Conservation (phyloP, 2,329 filamentous ascomycete genomes). For the Pseudopyrenochaeta lycopersici region DNA sequence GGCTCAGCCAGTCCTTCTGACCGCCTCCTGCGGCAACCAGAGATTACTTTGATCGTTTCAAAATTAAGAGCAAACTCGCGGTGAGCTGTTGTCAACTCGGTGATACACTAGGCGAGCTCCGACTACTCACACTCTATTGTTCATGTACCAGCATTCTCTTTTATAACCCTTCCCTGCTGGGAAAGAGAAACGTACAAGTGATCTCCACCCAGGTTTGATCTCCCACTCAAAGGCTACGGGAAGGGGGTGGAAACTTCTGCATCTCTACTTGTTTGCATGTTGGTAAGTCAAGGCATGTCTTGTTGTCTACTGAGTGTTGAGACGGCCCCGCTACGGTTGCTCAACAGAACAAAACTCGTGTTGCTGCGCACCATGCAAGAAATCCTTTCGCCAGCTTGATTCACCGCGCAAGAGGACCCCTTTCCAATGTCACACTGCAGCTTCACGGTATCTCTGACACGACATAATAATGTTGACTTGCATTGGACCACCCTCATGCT, state of each 20-base stretch:
- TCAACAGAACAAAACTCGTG: conserved; percentile 4
- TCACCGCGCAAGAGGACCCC: conserved; percentile 26
- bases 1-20: conserved; percentile 1
- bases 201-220: no score
- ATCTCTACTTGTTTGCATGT: no score
- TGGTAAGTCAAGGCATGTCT: background rate
- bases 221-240: no score
- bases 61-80: background rate
- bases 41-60: background rate
- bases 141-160: no score
- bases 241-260: no score
- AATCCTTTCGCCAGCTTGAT: conserved; percentile 1
- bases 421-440: conserved; percentile 10
- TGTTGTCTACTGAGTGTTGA: background rate
- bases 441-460: conserved; percentile 11
- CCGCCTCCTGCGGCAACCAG: no score
- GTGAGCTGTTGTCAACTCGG: background rate
- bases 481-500: conserved; percentile 14
- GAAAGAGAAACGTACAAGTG: no score
- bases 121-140: no score
- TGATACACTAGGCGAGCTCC: background rate
- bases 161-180: no score
- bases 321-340: background rate
- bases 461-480: conserved; percentile 9
- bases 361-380: conserved; percentile 8